Evolutionary conservation across 1,284 basidiomycete genomes (phyloP).

Genomic region (Papiliotrema terrestris): DNA sequence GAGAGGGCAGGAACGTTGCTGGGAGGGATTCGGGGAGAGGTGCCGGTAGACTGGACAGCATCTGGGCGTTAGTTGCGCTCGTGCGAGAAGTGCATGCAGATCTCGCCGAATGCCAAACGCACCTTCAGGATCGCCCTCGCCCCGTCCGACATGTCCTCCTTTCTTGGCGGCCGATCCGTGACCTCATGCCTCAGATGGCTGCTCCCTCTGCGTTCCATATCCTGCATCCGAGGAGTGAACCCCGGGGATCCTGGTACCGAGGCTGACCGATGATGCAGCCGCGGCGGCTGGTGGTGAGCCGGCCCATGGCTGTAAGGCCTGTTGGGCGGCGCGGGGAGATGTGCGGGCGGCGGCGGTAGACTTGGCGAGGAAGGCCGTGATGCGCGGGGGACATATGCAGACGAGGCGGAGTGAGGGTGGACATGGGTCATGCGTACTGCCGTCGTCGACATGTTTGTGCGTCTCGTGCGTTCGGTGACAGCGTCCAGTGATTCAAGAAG

Average conservation of each 20-base stretch:
- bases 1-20: constrained; percentile 30
- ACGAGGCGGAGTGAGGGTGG: background rate
- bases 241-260: background rate
- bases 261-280: background rate
- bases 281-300: background rate
- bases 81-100: background rate
- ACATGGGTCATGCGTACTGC: background rate
- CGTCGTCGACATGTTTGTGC: constrained; percentile 2
- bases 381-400: background rate
- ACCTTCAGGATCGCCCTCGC: constrained; percentile 37
- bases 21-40: constrained; percentile 33
- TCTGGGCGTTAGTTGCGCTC: constrained; percentile 8
- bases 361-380: constrained; percentile 1
- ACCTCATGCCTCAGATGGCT: constrained; percentile 20
- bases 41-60: constrained; percentile 31
- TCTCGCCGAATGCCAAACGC: constrained; percentile 2
- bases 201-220: constrained; percentile 19
- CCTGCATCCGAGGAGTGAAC: background rate
- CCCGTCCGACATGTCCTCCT: constrained; percentile 13
- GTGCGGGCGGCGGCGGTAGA: background rate
- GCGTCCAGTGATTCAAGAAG: no score
- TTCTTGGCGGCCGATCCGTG: constrained; percentile 5
- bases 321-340: background rate
- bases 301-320: background rate
- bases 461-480: no score